These are phyloP conservation scores for Maudiozyma serrabonitensis DNA, from an alignment of 805 yeast species.

Conservation along the genomic window DNA sequence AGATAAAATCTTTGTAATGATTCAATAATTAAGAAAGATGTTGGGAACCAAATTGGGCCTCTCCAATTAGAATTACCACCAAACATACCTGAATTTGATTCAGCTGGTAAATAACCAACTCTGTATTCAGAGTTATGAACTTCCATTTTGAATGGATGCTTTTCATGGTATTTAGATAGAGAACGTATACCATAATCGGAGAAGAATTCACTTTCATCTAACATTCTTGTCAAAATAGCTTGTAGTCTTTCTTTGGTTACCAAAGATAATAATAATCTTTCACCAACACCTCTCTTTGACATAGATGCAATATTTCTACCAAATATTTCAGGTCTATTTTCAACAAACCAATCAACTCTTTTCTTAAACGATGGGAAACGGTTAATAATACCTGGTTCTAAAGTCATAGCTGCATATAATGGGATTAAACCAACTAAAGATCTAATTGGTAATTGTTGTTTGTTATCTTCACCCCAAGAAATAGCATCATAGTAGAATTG, in stretches of 20 bases:
- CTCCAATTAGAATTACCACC: slow-evolving; percentile 98
- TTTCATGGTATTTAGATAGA: slow-evolving; percentile 74
- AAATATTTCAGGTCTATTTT: slow-evolving; percentile 59
- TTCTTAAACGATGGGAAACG: slow-evolving; percentile 76
- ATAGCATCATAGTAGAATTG: slow-evolving; percentile 87
- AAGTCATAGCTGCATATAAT: slow-evolving; percentile 75
- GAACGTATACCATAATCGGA: slow-evolving; percentile 84
- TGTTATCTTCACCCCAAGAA: slow-evolving; percentile 61
- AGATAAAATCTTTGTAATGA: slow-evolving; percentile 78
- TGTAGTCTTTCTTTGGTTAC: slow-evolving; percentile 72
- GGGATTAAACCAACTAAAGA: slow-evolving; percentile 91
- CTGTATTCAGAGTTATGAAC: slow-evolving; percentile 66
- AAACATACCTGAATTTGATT: slow-evolving; percentile 85
- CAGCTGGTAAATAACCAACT: slow-evolving; percentile 76
- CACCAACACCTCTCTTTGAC: slow-evolving; percentile 72
- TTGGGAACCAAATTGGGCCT: slow-evolving; percentile 96
- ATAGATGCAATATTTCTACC: slow-evolving; percentile 85
- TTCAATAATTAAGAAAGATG: slow-evolving; percentile 77
- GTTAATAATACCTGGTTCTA: slow-evolving; percentile 74
- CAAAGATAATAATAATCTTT: slow-evolving; percentile 66
- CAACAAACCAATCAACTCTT: slow-evolving; percentile 75
- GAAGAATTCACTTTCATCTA: slow-evolving; percentile 79
- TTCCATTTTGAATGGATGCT: slow-evolving; percentile 76
- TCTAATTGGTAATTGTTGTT: slow-evolving; percentile 70
- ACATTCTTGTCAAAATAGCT: slow-evolving; percentile 66